A percentile compares a stretch with the other conserved stretches of the same genome.
These are phyloP conservation scores for Clohesyomyces aquaticus DNA, from an alignment of 495 filamentous ascomycete genomes.

Conservation along the genomic window DNA sequence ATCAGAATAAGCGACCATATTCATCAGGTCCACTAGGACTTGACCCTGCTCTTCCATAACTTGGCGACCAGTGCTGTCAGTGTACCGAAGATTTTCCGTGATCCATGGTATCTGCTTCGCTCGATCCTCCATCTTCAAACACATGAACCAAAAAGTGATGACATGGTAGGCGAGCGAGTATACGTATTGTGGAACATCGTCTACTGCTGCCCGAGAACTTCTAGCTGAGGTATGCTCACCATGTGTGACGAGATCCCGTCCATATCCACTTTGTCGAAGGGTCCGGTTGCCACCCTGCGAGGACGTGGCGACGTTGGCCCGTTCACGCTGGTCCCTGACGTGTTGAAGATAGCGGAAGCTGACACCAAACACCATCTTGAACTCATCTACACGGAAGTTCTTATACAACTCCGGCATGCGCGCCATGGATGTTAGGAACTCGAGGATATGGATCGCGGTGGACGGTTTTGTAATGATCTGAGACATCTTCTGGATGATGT, in stretches of 20 bases:
- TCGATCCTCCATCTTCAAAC: slow-evolving; percentile 80
- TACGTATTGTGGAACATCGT: slow-evolving; percentile 86
- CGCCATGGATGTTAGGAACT: slow-evolving; percentile 86
- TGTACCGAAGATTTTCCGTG: slow-evolving; percentile 77
- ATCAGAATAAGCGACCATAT: slow-evolving; percentile 84
- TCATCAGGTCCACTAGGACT: slow-evolving; percentile 95
- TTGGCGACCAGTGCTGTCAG: slow-evolving; percentile 71
- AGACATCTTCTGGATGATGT: slow-evolving; percentile 86
- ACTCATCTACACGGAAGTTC: slow-evolving; percentile 86
- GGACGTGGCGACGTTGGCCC: slow-evolving; percentile 41
- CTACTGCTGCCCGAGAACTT: slow-evolving; percentile 37
- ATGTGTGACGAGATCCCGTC: slow-evolving; percentile 49
- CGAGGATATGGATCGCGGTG: slow-evolving; percentile 90
- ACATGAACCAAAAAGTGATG: slow-evolving; percentile 95
- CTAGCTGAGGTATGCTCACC: slow-evolving; percentile 23
- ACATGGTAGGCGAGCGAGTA: slow-evolving; percentile 92
- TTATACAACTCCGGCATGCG: slow-evolving; percentile 81
- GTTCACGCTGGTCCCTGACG: slow-evolving; percentile 59
- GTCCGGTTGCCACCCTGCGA: slow-evolving; percentile 20
- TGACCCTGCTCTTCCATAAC: slow-evolving; percentile 89
- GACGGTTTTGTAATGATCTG: slow-evolving; percentile 91
- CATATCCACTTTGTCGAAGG: slow-evolving; percentile 50
- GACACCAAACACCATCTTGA: slow-evolving; percentile 89
- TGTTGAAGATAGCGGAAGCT: slow-evolving; percentile 90
- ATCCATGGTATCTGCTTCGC: slow-evolving; percentile 88